phyloP scores from a whole-genome alignment of 225 moss, liverwort and hornwort species.

The Pseudisothecium myosuroides region DNA sequence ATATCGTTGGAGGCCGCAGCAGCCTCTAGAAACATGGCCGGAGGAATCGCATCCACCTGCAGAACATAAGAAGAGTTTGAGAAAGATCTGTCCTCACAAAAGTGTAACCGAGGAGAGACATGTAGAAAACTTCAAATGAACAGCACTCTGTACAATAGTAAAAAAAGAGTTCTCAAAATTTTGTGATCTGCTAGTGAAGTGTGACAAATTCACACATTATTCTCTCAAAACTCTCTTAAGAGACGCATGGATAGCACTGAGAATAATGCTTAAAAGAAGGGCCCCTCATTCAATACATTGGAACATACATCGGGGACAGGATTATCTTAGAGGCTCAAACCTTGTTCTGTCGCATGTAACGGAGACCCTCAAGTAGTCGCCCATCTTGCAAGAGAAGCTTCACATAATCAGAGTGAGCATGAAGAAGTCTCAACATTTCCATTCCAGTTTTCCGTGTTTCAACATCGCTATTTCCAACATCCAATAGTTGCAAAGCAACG shows the following conservation, averaged over 20 bases:
- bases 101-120: neutral
- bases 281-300: neutral
- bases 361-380: constrained; percentile 68
- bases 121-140: neutral
- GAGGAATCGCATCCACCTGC: constrained; percentile 70
- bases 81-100: neutral
- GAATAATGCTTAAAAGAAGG: neutral
- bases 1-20: constrained; percentile 54
- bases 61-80: neutral
- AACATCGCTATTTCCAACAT: constrained; percentile 51
- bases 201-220: neutral
- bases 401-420: constrained; percentile 79
- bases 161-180: neutral
- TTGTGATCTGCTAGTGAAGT: neutral
- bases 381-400: constrained; percentile 74
- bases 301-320: neutral
- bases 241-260: neutral
- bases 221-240: neutral
- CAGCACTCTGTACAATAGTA: neutral
- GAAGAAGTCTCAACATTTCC: constrained; percentile 88
- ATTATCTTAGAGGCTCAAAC: constrained; percentile 11
- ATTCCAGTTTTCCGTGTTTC: constrained; percentile 65
- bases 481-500: constrained; percentile 81
- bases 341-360: constrained; percentile 80
- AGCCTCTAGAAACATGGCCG: constrained; percentile 71